Conservation (phyloP, 768 basidiomycete genomes). For the Candolleomyces eurysporus region DNA sequence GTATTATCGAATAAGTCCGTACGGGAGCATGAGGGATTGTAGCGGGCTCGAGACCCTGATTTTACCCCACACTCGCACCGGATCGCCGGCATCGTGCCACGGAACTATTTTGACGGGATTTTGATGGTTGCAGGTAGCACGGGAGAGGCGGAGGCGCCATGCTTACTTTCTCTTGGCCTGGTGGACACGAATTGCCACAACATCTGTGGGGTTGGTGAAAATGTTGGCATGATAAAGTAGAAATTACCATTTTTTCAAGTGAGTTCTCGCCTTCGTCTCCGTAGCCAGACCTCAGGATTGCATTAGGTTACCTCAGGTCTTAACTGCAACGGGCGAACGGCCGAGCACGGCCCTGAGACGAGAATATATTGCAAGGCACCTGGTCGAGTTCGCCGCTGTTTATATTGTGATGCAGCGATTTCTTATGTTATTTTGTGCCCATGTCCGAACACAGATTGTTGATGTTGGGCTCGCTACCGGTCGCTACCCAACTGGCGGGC, state of each 20-base stretch:
- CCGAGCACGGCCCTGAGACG: background rate
- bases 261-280: no score
- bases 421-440: background rate
- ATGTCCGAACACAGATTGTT: background rate
- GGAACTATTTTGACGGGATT: background rate
- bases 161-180: no score
- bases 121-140: background rate
- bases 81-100: background rate
- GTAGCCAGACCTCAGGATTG: no score
- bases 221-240: no score
- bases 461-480: no score
- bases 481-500: no score
- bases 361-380: background rate
- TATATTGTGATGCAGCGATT: no score
- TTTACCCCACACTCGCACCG: background rate
- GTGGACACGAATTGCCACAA: no score
- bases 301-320: no score
- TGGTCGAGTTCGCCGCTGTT: conserved; percentile 6
- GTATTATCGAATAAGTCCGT: background rate
- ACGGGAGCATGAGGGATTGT: background rate
- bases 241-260: no score
- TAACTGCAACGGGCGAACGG: no score
- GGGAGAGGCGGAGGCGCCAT: background rate
- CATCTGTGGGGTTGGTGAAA: no score
- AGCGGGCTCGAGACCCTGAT: background rate